Evolutionary conservation across 306 rosid species (phyloP), one percentile per base, ranked within the genome.

Genomic region (Rosa multiflora): DNA sequence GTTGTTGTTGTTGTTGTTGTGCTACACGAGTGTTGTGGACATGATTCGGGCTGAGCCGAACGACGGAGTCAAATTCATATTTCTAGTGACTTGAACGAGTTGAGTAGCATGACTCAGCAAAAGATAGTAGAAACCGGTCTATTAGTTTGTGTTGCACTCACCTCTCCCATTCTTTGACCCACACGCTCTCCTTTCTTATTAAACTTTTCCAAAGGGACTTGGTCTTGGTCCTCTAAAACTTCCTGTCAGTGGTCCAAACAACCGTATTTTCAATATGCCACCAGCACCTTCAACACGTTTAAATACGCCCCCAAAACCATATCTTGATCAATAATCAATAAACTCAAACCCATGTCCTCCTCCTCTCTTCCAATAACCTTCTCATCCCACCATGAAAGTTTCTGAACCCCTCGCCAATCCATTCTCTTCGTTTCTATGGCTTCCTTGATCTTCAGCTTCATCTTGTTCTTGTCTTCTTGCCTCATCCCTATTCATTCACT

Each of bases 371-470:
- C 56, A 51, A 15, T 51, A 51, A 14, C 40, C 29, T 8, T 48
- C 8, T 47, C 17, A 53, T 46, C 53, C 74, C 81, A 74, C 76
- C 87, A 91, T 91, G 93, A 91, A 44, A 82, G 35, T 87, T 23
- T 79, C 72, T 75, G 52, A 21, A 39, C 48, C 80, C 5, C 20
- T 62, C 67, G 6, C 21, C 20, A 72, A 63, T 55, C 47, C 49
- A 42, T 18, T 8, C 47, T 4, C 21, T 62, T 76, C 11, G 66
- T 56, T 87, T 85, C 86, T 55, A 90, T 89, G 96, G 94, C 88
- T 73, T 71, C 84, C 75, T 70, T 58, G 73, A 9, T 3, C 64
- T 58, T 15, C 61, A 23, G 68, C 52, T 14, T 20, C 78, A 9
- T 73, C 42, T 43, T 87, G 1, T 26, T 86, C 32, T 62, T 32